A percentile compares a stretch with the other conserved stretches of the same genome.
These are phyloP conservation scores for Parafenestella ontariensis DNA, from an alignment of 2,329 filamentous ascomycete genomes.

Conservation along the genomic window DNA sequence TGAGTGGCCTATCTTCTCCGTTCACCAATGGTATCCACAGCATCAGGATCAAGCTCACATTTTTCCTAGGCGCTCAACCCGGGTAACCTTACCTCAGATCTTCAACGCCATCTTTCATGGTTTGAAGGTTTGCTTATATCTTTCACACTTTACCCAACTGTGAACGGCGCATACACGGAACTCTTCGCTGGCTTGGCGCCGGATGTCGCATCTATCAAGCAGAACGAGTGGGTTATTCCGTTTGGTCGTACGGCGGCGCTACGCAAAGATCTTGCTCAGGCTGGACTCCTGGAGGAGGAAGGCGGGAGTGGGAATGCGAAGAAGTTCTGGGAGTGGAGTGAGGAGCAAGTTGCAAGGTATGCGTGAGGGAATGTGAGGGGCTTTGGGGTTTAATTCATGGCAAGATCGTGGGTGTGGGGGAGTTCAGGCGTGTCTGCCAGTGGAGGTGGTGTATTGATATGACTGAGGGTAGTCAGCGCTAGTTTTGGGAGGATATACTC, in stretches of 20 bases:
- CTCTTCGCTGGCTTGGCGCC: constrained; percentile 31
- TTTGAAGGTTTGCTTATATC: constrained; percentile 1
- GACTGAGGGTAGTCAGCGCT: no score
- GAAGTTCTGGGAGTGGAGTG: constrained; percentile 57
- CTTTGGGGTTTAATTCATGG: no score
- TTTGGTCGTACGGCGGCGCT: constrained; percentile 51
- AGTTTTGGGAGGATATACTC: no score
- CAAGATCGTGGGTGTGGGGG: no score
- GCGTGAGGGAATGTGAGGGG: constrained; percentile 11
- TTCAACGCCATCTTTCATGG: constrained; percentile 42
- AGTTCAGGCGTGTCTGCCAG: neutral
- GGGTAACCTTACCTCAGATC: constrained; percentile 41
- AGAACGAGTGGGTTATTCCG: constrained; percentile 54
- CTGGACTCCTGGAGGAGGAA: constrained; percentile 9
- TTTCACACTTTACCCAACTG: constrained; percentile 15
- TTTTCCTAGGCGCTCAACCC: constrained; percentile 44
- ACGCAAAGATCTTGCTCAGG: constrained; percentile 35
- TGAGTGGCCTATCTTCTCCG: constrained; percentile 3
- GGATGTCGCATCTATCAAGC: constrained; percentile 21
- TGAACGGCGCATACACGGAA: constrained; percentile 35
- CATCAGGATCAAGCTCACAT: neutral
- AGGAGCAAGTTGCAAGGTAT: constrained; percentile 39
- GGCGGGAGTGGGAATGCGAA: constrained; percentile 41
- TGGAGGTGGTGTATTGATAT: no score
- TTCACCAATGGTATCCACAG: neutral